These are phyloP conservation scores for Hanseniaspora pseudoguilliermondii DNA, from an alignment of 805 yeast genomes.

Conservation along the genomic window DNA sequence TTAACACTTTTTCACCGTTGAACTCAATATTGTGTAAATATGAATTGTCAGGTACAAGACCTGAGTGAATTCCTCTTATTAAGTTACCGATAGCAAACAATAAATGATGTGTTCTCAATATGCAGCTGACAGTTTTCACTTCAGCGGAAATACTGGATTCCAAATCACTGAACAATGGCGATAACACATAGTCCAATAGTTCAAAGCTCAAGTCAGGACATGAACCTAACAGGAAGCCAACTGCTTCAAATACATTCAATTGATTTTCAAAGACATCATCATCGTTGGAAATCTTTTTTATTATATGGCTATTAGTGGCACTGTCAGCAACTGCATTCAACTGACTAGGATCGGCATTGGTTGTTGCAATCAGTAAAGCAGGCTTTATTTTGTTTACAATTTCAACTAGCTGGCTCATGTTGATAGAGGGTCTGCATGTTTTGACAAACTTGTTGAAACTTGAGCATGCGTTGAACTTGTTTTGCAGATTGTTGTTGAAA, in stretches of 20 bases:
- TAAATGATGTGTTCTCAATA: conserved; percentile 72
- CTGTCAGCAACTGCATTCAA: conserved; percentile 25
- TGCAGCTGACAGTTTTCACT: conserved; percentile 32
- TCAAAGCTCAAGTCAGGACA: conserved; percentile 32
- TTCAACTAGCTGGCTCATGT: conserved; percentile 39
- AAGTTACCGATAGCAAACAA: conserved; percentile 82
- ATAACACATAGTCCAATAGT: conserved; percentile 53
- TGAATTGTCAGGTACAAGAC: conserved; percentile 28
- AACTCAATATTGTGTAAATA: conserved; percentile 28
- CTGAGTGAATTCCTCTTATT: conserved; percentile 65
- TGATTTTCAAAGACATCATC: conserved; percentile 67
- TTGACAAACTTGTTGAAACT: conserved; percentile 72
- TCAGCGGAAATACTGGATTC: conserved; percentile 48
- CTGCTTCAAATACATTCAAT: conserved; percentile 69
- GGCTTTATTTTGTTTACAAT: conserved; percentile 42
- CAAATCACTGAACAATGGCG: conserved; percentile 60
- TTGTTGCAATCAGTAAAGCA: conserved; percentile 38
- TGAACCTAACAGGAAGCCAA: conserved; percentile 58
- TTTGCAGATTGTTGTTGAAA: conserved; percentile 59
- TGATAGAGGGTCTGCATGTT: conserved; percentile 53
- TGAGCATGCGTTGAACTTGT: conserved; percentile 81
- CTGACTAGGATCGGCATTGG: conserved; percentile 41
- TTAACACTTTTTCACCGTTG: conserved; percentile 23
- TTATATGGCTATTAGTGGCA: conserved; percentile 22
- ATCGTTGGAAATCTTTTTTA: conserved; percentile 29